phyloP scores from a whole-genome alignment of 2,329 filamentous ascomycete genomes.

The Biscogniauxia sp. region DNA sequence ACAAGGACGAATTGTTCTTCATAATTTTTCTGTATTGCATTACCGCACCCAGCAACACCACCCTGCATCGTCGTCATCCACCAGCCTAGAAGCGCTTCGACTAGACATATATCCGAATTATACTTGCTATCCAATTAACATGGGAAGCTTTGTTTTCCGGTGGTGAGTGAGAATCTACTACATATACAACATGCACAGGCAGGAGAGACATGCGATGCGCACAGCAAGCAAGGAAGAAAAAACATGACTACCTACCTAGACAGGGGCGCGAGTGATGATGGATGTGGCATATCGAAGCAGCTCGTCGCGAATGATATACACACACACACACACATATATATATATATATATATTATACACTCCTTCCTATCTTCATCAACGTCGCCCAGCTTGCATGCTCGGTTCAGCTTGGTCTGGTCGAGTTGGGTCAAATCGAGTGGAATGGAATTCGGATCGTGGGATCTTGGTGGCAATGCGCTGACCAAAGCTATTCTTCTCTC shows the following conservation, averaged over 20 bases:
- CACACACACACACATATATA: too few relatives aligned
- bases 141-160: slow-evolving; percentile 69
- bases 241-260: too few relatives aligned
- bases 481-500: slow-evolving; percentile 5
- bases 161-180: slow-evolving; percentile 51
- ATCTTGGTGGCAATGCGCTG: background rate
- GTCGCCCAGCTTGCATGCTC: too few relatives aligned
- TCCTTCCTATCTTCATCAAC: background rate
- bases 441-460: background rate
- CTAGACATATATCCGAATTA: slow-evolving; percentile 1
- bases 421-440: background rate
- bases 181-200: background rate
- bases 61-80: slow-evolving; percentile 1
- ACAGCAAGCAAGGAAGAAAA: background rate
- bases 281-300: background rate
- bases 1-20: background rate
- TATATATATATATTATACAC: too few relatives aligned
- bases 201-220: background rate
- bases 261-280: too few relatives aligned
- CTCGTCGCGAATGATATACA: background rate
- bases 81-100: slow-evolving; percentile 2
- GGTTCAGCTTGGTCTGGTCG: too few relatives aligned
- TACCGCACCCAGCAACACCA: background rate
- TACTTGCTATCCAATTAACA: slow-evolving; percentile 32
- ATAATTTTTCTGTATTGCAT: too few relatives aligned